Conservation (phyloP, 257 asterid genomes). For the Jacaranda mimosifolia region DNA sequence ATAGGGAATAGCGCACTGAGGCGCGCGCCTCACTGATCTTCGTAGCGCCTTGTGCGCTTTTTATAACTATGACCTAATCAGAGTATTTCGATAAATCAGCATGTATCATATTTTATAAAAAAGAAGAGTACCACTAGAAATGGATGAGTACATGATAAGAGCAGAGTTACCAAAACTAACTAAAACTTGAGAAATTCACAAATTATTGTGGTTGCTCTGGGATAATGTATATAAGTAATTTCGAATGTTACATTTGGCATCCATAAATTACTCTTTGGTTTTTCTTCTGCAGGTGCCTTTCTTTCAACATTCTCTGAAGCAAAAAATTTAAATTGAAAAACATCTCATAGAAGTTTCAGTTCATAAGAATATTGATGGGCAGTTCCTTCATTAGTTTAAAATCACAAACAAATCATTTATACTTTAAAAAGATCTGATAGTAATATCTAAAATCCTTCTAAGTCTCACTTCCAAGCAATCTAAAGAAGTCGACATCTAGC, state of each 20-base stretch:
- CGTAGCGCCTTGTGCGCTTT: no score
- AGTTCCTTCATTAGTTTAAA: background rate
- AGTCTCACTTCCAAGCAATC: constrained; percentile 1
- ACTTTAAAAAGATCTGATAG: background rate
- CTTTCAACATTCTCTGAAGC: background rate
- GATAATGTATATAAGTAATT: background rate
- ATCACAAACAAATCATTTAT: background rate
- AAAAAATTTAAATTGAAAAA: background rate
- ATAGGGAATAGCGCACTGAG: no score
- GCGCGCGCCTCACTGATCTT: no score
- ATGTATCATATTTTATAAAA: background rate
- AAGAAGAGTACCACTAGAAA: background rate
- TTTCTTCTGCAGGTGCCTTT: background rate
- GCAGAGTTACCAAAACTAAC: background rate
- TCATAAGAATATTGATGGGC: background rate
- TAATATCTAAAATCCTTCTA: background rate
- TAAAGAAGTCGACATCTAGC: background rate
- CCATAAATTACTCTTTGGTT: background rate
- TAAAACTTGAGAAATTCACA: background rate
- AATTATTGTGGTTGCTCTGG: constrained; percentile 7
- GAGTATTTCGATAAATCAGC: constrained; percentile 1
- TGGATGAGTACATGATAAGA: background rate
- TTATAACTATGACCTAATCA: background rate
- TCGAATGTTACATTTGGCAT: background rate
- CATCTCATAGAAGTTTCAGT: background rate